Percentiles rank a stretch among this genome's conserved stretches.
These are phyloP conservation scores for Magnusiomyces fungicola DNA, from an alignment of 1,139 yeast species.

Conservation along the genomic window DNA sequence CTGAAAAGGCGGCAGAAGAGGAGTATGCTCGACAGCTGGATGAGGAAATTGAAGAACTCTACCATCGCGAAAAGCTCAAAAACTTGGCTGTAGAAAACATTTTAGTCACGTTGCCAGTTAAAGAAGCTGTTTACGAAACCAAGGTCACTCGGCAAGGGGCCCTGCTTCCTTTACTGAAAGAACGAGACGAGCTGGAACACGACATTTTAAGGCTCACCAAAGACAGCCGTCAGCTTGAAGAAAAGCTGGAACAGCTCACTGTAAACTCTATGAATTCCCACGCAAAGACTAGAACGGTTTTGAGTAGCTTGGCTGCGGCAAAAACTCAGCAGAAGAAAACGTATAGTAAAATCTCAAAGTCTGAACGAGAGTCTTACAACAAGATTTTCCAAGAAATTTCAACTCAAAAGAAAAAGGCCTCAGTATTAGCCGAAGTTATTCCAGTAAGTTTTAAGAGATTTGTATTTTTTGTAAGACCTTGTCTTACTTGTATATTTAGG, in stretches of 20 bases:
- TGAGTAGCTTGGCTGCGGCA: background rate
- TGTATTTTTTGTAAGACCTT: background rate
- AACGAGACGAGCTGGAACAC: slow-evolving; percentile 13
- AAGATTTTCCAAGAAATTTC: slow-evolving; percentile 5
- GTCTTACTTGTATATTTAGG: background rate
- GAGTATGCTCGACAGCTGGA: background rate
- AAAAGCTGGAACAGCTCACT: background rate
- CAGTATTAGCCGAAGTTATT: slow-evolving; percentile 8
- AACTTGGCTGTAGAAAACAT: background rate
- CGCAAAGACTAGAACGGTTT: background rate
- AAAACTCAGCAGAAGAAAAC: background rate
- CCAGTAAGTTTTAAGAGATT: slow-evolving; percentile 9
- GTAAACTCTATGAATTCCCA: background rate
- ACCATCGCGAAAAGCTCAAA: background rate
- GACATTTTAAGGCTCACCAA: slow-evolving; percentile 6
- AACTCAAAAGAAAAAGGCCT: background rate
- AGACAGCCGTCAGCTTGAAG: slow-evolving; percentile 1
- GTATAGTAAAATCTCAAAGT: background rate
- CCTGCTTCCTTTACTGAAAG: slow-evolving; percentile 8
- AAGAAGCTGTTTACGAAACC: background rate
- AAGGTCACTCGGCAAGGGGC: slow-evolving; percentile 1
- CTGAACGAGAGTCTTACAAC: background rate
- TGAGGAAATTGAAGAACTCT: background rate
- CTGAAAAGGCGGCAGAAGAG: background rate
- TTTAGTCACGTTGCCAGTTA: background rate